phyloP scores from a whole-genome alignment of 2,329 filamentous ascomycete genomes.

The Penicillium concentricum region DNA sequence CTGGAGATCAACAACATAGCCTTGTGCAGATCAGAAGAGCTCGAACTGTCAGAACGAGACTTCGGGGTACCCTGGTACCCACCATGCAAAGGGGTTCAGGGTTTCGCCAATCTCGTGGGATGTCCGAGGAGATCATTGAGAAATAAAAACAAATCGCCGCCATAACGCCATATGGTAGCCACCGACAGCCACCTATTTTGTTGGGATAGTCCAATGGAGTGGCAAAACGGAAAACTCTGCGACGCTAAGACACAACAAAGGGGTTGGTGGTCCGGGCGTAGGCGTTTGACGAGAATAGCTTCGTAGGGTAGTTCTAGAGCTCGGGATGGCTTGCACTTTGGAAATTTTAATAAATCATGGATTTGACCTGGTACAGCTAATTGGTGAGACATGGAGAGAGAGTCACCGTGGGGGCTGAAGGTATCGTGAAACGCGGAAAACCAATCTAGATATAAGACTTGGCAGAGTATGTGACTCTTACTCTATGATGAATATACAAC shows the following conservation, averaged over 20 bases:
- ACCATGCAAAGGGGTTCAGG: not conserved
- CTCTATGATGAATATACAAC: not conserved
- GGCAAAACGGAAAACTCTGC: constrained; percentile 21
- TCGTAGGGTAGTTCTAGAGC: not conserved
- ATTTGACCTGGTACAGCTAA: not conserved
- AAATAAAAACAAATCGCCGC: not conserved
- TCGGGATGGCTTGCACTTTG: not conserved
- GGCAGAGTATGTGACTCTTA: not conserved
- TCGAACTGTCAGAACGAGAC: constrained; percentile 5
- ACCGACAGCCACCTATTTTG: constrained; percentile 1
- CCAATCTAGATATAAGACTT: constrained; percentile 1
- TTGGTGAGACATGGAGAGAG: constrained; percentile 19
- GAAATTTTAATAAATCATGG: not conserved
- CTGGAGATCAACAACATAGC: constrained; percentile 10
- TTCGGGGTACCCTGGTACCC: not conserved
- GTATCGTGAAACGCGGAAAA: constrained; percentile 17
- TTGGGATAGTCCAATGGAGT: constrained; percentile 9
- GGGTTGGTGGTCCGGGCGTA: constrained; percentile 15
- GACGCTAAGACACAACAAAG: constrained; percentile 13
- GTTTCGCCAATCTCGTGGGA: not conserved
- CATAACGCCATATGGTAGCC: constrained; percentile 2
- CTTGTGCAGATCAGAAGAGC: constrained; percentile 5
- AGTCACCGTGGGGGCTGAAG: constrained; percentile 8
- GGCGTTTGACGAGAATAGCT: not conserved
- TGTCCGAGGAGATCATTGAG: not conserved